phyloP scores from a whole-genome alignment of 2,329 filamentous ascomycete genomes.

The Cladophialophora yegresii region DNA sequence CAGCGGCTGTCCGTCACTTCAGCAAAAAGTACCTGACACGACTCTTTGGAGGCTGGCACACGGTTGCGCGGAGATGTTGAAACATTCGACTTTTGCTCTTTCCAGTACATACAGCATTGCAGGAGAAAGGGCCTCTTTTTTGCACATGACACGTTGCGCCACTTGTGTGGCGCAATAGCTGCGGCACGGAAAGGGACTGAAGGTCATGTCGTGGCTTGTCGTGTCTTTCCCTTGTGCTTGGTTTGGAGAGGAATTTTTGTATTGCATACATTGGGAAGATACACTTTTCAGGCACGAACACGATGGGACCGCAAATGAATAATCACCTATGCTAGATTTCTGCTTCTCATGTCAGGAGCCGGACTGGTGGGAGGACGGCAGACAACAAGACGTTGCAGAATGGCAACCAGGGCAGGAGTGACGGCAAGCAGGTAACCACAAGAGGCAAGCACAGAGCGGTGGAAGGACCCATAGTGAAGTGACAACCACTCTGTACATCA shows the following conservation, averaged over 20 bases:
- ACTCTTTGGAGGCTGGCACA: conserved; percentile 23
- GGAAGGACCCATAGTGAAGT: not conserved
- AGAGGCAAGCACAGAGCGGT: conserved; percentile 4
- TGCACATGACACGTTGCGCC: conserved; percentile 21
- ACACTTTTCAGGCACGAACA: conserved; percentile 33
- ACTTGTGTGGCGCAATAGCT: conserved; percentile 4
- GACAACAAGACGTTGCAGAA: conserved; percentile 16
- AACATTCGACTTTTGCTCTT: conserved; percentile 25
- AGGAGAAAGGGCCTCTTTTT: conserved; percentile 14
- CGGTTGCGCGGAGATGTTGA: conserved; percentile 23
- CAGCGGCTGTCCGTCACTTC: conserved; percentile 14
- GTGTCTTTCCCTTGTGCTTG: conserved; percentile 12
- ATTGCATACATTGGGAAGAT: conserved; percentile 30
- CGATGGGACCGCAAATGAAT: conserved; percentile 30
- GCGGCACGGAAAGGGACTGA: conserved; percentile 13
- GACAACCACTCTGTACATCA: conserved; percentile 3
- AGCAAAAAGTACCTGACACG: conserved; percentile 27
- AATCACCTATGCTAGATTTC: conserved; percentile 23
- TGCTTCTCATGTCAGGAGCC: conserved; percentile 12
- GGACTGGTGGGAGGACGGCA: conserved; percentile 7
- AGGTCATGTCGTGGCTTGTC: conserved; percentile 9
- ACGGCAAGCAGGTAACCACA: conserved; percentile 4
- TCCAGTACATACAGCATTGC: conserved; percentile 33
- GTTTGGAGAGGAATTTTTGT: conserved; percentile 29
- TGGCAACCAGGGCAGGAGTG: conserved; percentile 4